phyloP scores from a whole-genome alignment of 1,284 basidiomycete genomes.

The Ustilago cynodontis region DNA sequence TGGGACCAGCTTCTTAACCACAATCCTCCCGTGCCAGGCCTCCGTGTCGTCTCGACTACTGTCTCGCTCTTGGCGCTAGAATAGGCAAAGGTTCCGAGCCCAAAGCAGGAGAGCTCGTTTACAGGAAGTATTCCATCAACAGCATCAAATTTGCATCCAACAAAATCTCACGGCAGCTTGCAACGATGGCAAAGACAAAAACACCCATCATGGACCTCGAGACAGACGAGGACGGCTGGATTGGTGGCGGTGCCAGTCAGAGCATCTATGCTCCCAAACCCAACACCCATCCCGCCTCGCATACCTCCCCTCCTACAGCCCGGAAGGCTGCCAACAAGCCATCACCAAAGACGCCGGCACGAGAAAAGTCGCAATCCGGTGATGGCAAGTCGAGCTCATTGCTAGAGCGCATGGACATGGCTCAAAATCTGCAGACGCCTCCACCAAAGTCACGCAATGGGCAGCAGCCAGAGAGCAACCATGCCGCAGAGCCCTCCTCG shows the following conservation, averaged over 20 bases:
- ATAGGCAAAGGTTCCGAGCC: too few species aligned
- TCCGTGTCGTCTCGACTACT: too few species aligned
- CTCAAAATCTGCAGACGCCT: constrained; percentile 26
- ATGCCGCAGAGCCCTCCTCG: neutral
- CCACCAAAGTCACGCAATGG: constrained; percentile 24
- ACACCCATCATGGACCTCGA: constrained; percentile 40
- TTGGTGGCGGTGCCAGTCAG: constrained; percentile 50
- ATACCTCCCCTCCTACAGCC: constrained; percentile 34
- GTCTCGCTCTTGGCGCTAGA: too few species aligned
- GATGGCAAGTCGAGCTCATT: constrained; percentile 19
- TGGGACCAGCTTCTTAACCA: too few species aligned
- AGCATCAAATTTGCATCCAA: constrained; percentile 10
- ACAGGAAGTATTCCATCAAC: constrained; percentile 13
- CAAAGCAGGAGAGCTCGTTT: constrained; percentile 26
- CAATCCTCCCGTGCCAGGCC: too few species aligned
- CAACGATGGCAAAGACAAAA: constrained; percentile 23
- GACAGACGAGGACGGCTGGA: constrained; percentile 50
- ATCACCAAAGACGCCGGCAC: constrained; percentile 26
- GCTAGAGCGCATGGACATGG: constrained; percentile 47
- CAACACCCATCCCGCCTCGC: constrained; percentile 1
- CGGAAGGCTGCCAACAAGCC: constrained; percentile 15
- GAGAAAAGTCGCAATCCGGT: constrained; percentile 5
- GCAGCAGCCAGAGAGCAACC: neutral
- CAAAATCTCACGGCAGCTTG: neutral
- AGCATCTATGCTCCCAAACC: constrained; percentile 55